Percentiles rank a stretch among this genome's conserved stretches.
Evolutionary conservation across 805 yeast species (phyloP).

Genomic region (Candida endomychidarum): DNA sequence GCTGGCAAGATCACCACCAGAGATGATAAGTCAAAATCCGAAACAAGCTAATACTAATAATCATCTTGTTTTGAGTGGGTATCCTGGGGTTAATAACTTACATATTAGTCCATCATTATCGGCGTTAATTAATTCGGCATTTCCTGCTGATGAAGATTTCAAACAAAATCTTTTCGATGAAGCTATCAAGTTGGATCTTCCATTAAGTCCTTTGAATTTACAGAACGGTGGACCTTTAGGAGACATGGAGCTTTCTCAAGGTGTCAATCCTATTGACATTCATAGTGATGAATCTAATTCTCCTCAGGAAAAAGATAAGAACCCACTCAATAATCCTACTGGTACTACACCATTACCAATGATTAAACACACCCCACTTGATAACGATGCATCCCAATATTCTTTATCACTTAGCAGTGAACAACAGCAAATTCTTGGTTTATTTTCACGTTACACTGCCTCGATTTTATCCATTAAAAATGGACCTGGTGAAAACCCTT

Average conservation of each 20-base stretch:
- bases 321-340: no score
- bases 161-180: conserved; percentile 15
- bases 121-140: conserved; percentile 36
- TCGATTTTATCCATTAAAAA: conserved; percentile 60
- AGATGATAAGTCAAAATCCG: conserved; percentile 4
- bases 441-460: conserved; percentile 38
- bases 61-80: conserved; percentile 1
- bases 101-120: conserved; percentile 39
- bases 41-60: not conserved
- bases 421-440: conserved; percentile 34
- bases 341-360: conserved; percentile 11
- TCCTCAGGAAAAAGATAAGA: not conserved
- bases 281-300: not conserved
- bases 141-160: conserved; percentile 24
- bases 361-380: conserved; percentile 8
- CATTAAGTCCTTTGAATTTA: conserved; percentile 28
- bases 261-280: conserved; percentile 6
- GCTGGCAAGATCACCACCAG: conserved; percentile 4
- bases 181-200: conserved; percentile 20
- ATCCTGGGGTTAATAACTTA: conserved; percentile 16
- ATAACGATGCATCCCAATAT: conserved; percentile 7
- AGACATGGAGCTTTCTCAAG: not conserved
- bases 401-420: conserved; percentile 28
- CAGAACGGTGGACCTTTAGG: conserved; percentile 10
- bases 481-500: conserved; percentile 66